Conservation (phyloP, 192 early-diverging fungal genomes). For the Rhizoclosmatium globosum region DNA sequence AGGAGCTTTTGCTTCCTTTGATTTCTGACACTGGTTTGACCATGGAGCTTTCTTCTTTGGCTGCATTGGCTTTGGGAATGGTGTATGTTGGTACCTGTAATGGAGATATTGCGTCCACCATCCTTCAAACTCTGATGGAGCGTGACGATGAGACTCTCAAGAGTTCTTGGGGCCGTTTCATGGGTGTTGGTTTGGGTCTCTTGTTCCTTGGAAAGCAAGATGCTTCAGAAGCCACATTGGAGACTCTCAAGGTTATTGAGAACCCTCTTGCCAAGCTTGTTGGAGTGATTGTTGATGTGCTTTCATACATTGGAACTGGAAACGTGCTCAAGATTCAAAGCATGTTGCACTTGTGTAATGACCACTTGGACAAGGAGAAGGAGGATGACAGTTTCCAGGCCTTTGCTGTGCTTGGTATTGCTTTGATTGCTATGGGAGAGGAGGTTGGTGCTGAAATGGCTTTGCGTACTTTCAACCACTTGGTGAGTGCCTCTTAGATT, state of each 20-base stretch:
- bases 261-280: constrained; percentile 92
- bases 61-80: constrained; percentile 89
- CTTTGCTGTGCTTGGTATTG: constrained; percentile 95
- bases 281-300: constrained; percentile 85
- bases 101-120: constrained; percentile 89
- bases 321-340: constrained; percentile 97
- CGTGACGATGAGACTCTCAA: constrained; percentile 85
- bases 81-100: constrained; percentile 92
- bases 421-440: constrained; percentile 96
- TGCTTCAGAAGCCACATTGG: constrained; percentile 86
- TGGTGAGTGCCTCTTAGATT: constrained; percentile 59
- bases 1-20: constrained; percentile 82
- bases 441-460: constrained; percentile 97
- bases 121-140: constrained; percentile 96
- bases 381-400: constrained; percentile 91
- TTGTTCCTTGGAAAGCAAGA: constrained; percentile 91
- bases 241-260: constrained; percentile 94
- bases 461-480: constrained; percentile 92
- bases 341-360: constrained; percentile 95
- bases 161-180: constrained; percentile 88
- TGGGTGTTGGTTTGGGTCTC: constrained; percentile 92
- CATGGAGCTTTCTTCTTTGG: constrained; percentile 91
- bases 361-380: constrained; percentile 88
- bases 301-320: constrained; percentile 92
- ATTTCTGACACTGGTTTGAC: constrained; percentile 79